Evolutionary conservation across 495 filamentous ascomycete species (phyloP).

Genomic region (Penicillium bialowiezense): DNA sequence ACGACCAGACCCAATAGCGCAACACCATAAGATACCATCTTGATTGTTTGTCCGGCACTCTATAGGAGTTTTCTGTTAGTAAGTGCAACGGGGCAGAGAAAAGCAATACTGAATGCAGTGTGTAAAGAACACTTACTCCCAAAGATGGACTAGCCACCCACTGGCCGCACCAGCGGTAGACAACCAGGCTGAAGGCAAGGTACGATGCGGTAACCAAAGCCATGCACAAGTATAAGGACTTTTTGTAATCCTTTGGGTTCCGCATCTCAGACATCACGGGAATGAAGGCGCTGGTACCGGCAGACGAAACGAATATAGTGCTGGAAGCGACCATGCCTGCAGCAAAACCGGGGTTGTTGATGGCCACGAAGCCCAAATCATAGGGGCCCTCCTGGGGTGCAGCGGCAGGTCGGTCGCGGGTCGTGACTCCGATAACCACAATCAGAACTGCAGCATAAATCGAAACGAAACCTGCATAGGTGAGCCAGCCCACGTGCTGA

Average conservation of each 20-base stretch:
- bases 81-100: no score
- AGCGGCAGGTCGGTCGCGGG: conserved; percentile 33
- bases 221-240: conserved; percentile 60
- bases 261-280: conserved; percentile 74
- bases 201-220: conserved; percentile 62
- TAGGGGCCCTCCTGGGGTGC: conserved; percentile 30
- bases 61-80: no score
- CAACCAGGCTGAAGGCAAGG: conserved; percentile 38
- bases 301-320: conserved; percentile 40
- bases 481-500: conserved; percentile 41
- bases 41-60: conserved; percentile 57
- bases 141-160: conserved; percentile 67
- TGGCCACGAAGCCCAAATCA: conserved; percentile 44
- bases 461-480: conserved; percentile 39
- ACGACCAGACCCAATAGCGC: conserved; percentile 58
- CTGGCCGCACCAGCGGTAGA: conserved; percentile 70
- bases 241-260: conserved; percentile 59
- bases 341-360: conserved; percentile 29
- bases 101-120: background rate
- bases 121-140: conserved; percentile 25
- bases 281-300: conserved; percentile 66
- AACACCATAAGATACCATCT: conserved; percentile 69
- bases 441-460: conserved; percentile 48
- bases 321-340: conserved; percentile 35
- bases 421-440: conserved; percentile 46